phyloP scores from a whole-genome alignment of 1,139 yeast species.

The Pichia norvegensis region DNA sequence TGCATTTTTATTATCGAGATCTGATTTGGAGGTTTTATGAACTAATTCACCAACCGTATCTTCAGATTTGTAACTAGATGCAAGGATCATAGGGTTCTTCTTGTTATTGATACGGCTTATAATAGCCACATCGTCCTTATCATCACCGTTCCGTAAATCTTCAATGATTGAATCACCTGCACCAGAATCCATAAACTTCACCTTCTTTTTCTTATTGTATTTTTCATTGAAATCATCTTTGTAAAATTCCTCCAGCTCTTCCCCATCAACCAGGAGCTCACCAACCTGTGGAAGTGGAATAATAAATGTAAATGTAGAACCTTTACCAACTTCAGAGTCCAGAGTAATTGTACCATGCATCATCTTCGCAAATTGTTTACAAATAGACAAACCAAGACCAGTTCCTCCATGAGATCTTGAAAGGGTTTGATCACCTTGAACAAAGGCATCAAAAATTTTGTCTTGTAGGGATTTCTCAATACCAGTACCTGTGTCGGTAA shows the following conservation, averaged over 20 bases:
- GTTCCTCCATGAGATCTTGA: conserved; percentile 93
- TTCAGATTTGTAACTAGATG: not conserved
- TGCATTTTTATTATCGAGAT: not conserved
- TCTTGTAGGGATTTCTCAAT: conserved; percentile 72
- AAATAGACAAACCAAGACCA: conserved; percentile 88
- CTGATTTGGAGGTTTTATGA: conserved; percentile 9
- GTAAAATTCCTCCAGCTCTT: conserved; percentile 28
- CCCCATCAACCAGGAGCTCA: conserved; percentile 38
- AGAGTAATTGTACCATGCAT: conserved; percentile 78
- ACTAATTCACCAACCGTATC: not conserved
- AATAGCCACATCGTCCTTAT: not conserved
- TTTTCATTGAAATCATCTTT: conserved; percentile 41
- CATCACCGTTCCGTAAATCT: not conserved
- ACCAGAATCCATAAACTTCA: conserved; percentile 30
- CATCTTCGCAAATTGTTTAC: conserved; percentile 82
- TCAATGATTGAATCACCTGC: conserved; percentile 10
- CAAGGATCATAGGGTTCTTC: not conserved
- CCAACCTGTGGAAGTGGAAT: conserved; percentile 72
- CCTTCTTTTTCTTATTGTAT: conserved; percentile 35
- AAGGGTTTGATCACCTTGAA: conserved; percentile 92
- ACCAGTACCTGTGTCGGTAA: conserved; percentile 89
- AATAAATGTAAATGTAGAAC: conserved; percentile 72
- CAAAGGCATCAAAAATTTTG: conserved; percentile 89
- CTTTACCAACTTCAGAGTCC: conserved; percentile 62
- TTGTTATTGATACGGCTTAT: not conserved